Conservation (phyloP, 2,329 filamentous ascomycete genomes). For the Chrysoporthe deuterocubensis region DNA sequence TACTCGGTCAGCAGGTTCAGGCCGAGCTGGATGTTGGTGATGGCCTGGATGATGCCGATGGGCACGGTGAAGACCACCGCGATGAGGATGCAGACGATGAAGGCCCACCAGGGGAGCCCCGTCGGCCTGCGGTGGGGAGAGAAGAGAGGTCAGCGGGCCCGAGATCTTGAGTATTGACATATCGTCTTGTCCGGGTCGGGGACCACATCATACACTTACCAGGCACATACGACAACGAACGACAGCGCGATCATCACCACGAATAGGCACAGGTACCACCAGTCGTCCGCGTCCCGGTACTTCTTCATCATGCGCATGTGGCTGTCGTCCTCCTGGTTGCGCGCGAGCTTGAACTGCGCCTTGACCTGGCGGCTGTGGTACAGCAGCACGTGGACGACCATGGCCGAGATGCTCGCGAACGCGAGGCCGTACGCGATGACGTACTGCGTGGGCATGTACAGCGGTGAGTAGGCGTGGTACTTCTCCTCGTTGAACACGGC, state of each 20-base stretch:
- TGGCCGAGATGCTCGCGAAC: slow-evolving; percentile 69
- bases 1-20: slow-evolving; percentile 76
- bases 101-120: slow-evolving; percentile 62
- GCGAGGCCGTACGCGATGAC: slow-evolving; percentile 64
- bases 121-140: slow-evolving; percentile 42
- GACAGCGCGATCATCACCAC: slow-evolving; percentile 58
- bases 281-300: slow-evolving; percentile 62
- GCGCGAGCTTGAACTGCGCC: slow-evolving; percentile 58
- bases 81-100: slow-evolving; percentile 59
- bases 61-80: slow-evolving; percentile 64
- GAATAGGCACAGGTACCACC: slow-evolving; percentile 61
- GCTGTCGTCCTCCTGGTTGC: slow-evolving; percentile 60
- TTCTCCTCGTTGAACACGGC: slow-evolving; percentile 62
- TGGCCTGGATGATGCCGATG: slow-evolving; percentile 64
- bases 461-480: slow-evolving; percentile 67
- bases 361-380: slow-evolving; percentile 61
- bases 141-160: not conserved
- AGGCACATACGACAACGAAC: slow-evolving; percentile 57
- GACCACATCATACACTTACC: slow-evolving; percentile 35
- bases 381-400: slow-evolving; percentile 58
- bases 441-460: slow-evolving; percentile 67
- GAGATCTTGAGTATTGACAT: not conserved
- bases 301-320: slow-evolving; percentile 67
- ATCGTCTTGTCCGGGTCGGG: too few relatives aligned
- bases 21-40: slow-evolving; percentile 66